Base-by-base conservation (phyloP, 1,284 basidiomycete genomes). In the Ustilago lituana region DNA sequence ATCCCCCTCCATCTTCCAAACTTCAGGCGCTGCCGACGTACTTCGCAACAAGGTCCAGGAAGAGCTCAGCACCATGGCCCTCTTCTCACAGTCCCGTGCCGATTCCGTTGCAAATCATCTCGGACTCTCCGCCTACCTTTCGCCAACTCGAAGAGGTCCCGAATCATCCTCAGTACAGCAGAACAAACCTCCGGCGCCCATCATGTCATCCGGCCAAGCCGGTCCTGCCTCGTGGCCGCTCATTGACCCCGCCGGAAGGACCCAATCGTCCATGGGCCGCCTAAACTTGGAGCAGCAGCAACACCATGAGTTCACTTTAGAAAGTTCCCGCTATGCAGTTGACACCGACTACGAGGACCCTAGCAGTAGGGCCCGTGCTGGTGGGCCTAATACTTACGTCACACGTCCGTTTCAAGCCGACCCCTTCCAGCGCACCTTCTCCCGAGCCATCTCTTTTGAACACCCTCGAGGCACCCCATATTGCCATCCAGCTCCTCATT, bases 41-140 rank as follows among this genome's bases (percentile, higher is more conserved):
- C 46, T 66, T 6, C 43, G 39, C 22, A 29, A 46, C 20, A 61
- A 67, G 17, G 33, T 63, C 4, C 40, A 56, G 5, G 52, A 51
- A 7, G 68, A 71, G 37, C 68, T 71, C 29, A 47, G 56, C 39
- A 57, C 38, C 17, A 49, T 71, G 51, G 35, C 64, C 3, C 35
- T 19, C 15, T 71, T 66, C 32, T 71, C 68, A 1, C 59, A 40
- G 8, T 37, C 43, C 20, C 68, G 57, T 14, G 68, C 68, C 7
- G 55, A 66, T 15, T 48, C 54, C 0, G 44, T 71, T 3, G 58
- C 63, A 7, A 24, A 40, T 8, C 46, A 66, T 26, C 47, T 71
- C 10, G 63, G 50, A 3, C n/a, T 71, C 9, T 8, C 27, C 9
- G 17, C 38, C 38, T 35, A 46, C 15, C 10, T 46, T 0, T 12